Evolutionary conservation across 305 asterid genomes (phyloP), one percentile per base, ranked within the genome.

Genomic region (Plantago rigida): DNA sequence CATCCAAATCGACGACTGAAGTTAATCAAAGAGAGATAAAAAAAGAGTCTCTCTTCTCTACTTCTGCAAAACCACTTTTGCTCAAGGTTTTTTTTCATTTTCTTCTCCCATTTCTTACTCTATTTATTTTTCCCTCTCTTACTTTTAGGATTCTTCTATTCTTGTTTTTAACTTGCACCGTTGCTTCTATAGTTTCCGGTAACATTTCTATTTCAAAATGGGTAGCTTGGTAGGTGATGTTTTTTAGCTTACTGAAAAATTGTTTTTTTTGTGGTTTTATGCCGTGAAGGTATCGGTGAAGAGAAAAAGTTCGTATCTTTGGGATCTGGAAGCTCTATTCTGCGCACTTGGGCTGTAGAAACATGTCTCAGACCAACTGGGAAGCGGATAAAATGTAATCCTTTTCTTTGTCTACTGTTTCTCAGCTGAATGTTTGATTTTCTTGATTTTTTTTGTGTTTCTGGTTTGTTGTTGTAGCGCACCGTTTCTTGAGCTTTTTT

Each of bases 331-430:
- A 51, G 66, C 60, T 46, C 71, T 66, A 8, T 63, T 55, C 59
- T 51, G 67, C 56, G 12, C 12, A 41, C 9, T 41, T 41, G 46
- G 46, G 46, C 3, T 54, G 12, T 29, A 26, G 10, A 66, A 79
- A 59, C 63, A 91, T 92, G 99, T 78, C 99, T 76, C 96, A 92
- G 67, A 86, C 96, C 61, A 92, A 89, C 81, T 92, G 99, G 99
- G 97, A 92, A 82, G 99, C 99, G 55, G 99, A 92, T 73, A 92
- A 78, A 81, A 92, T 92, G 99, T 86, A 66, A 84, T 84, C 46
- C n/a, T 72, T 50, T 65, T 47, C 49, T 28, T 53, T 4, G 36
- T 57, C 4, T 57, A 53, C 5, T 53, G 28, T 41, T 59, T 61
- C 41, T 17, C 47, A n/a, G 13, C 52, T 15, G 5, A 28, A 62